phyloP scores from a whole-genome alignment of 2,329 filamentous ascomycete species.

The Phialocephala subalpina region DNA sequence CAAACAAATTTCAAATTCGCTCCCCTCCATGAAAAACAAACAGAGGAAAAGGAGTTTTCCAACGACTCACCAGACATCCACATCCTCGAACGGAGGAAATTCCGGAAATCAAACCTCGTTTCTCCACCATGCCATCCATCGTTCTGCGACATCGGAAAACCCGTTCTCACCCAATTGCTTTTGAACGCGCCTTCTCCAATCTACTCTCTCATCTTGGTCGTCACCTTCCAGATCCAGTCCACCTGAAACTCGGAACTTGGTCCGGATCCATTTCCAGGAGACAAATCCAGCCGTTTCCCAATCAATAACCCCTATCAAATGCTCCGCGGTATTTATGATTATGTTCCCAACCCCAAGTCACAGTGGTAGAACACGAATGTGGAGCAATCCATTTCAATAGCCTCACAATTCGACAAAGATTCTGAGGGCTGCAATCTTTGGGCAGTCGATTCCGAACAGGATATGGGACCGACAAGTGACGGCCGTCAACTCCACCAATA shows the following conservation, averaged over 20 bases:
- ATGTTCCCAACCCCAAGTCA: slow-evolving; percentile 23
- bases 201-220: slow-evolving; percentile 19
- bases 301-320: slow-evolving; percentile 21
- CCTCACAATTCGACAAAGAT: slow-evolving; percentile 21
- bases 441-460: slow-evolving; percentile 15
- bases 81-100: no score
- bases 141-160: slow-evolving; percentile 19
- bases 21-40: no score
- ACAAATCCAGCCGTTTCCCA: slow-evolving; percentile 27
- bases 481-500: slow-evolving; percentile 22
- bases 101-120: slow-evolving; percentile 8
- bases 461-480: slow-evolving; percentile 16
- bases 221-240: slow-evolving; percentile 17
- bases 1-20: no score
- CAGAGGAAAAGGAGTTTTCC: no score
- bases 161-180: slow-evolving; percentile 17
- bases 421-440: slow-evolving; percentile 19
- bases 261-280: slow-evolving; percentile 25
- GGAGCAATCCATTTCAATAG: slow-evolving; percentile 20
- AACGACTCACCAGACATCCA: no score
- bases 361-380: slow-evolving; percentile 22
- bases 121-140: slow-evolving; percentile 18
- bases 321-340: slow-evolving; percentile 11
- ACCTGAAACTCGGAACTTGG: slow-evolving; percentile 25
- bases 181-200: slow-evolving; percentile 26